Evolutionary conservation across 2,329 filamentous ascomycete genomes (phyloP).

Genomic region (Monosporascus ibericus): DNA sequence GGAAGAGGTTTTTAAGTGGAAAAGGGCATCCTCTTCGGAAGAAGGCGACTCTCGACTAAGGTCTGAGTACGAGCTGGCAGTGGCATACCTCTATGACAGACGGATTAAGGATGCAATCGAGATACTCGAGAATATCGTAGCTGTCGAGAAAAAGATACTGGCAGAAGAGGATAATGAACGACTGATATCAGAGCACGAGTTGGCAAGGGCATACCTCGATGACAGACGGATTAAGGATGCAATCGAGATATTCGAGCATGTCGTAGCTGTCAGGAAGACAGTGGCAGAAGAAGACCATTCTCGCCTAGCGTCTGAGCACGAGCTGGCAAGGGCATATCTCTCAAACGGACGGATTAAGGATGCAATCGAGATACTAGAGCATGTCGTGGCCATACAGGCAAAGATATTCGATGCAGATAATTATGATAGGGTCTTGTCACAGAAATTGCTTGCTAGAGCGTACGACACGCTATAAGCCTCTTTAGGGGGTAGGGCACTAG

Average conservation of each 20-base stretch:
- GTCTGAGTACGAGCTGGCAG: not conserved
- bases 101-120: not conserved
- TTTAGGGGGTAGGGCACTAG: too few species aligned
- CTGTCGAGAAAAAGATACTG: not conserved
- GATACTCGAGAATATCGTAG: slow-evolving; percentile 6
- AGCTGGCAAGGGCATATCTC: too few species aligned
- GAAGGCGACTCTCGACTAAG: not conserved
- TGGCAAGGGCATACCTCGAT: too few species aligned
- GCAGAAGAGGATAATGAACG: not conserved
- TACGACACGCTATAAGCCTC: too few species aligned
- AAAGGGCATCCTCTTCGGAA: not conserved
- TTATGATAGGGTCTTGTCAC: not conserved
- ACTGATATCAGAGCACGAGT: not conserved
- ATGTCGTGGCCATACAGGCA: not conserved
- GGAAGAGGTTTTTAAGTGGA: not conserved
- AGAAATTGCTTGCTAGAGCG: not conserved
- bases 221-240: too few species aligned
- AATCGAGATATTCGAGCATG: slow-evolving; percentile 4
- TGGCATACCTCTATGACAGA: too few species aligned
- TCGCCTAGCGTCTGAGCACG: not conserved
- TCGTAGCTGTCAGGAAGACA: not conserved
- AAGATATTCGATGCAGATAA: not conserved
- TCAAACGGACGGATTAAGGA: too few species aligned
- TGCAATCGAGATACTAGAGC: slow-evolving; percentile 2
- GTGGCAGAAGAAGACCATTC: not conserved